A percentile compares a stretch with the other conserved stretches of the same genome.
Conservation (phyloP, 345 rosid genomes). For the Salix viminalis region DNA sequence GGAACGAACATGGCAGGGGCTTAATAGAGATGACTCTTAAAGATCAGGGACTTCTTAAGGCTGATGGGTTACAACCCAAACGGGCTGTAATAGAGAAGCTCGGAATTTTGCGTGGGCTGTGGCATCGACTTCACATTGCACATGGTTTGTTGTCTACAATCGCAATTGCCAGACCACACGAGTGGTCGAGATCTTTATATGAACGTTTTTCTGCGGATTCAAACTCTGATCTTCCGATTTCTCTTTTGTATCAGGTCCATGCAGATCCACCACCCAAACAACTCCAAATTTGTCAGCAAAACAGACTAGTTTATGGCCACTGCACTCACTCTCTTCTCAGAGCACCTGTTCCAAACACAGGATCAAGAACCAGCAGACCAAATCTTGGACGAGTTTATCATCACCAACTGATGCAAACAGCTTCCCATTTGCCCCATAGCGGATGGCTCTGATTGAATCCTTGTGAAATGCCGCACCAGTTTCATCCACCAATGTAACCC, state of each 20-base stretch:
- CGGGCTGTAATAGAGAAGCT: no score
- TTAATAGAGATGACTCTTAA: no score
- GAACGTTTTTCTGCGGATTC: neutral
- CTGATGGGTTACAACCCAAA: no score
- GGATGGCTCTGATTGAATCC: constrained; percentile 82
- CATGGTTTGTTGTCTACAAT: no score
- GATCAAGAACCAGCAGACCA: constrained; percentile 78
- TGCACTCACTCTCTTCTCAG: constrained; percentile 92
- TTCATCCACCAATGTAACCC: constrained; percentile 59
- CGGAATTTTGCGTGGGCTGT: no score
- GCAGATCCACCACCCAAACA: constrained; percentile 74
- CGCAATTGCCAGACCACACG: no score
- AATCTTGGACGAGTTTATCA: constrained; percentile 79
- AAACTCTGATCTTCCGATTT: neutral
- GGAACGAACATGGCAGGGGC: no score
- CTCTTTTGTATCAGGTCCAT: constrained; percentile 35
- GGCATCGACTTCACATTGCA: no score
- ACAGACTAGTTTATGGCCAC: constrained; percentile 68
- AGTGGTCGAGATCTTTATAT: no score
- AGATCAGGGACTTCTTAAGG: no score
- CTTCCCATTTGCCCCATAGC: constrained; percentile 60
- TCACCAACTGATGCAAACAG: constrained; percentile 86
- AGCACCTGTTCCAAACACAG: constrained; percentile 38
- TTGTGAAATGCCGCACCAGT: constrained; percentile 47
- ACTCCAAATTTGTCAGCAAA: constrained; percentile 96